Evolutionary conservation across 192 early-diverging fungal genomes (phyloP), one percentile per base, ranked within the genome.

Genomic region (Rhizoclosmatium sp.): DNA sequence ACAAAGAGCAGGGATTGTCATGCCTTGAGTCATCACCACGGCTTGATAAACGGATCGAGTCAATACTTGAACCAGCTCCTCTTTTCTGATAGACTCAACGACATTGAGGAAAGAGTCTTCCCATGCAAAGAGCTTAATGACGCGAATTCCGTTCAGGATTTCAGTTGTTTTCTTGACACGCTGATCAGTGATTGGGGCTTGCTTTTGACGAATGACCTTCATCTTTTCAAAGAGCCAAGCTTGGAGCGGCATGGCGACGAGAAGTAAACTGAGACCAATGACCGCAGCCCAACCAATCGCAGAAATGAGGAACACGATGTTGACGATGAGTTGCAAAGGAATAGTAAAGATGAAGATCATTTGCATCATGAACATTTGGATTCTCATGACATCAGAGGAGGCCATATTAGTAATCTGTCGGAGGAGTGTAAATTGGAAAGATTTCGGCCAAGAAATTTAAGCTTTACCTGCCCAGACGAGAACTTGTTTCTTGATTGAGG

Each of bases 71-170:
- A 60, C 44, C 74, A 92, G 86, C 75, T 93, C 93, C 58, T 87
- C 79, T 21, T 65, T 49, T 9, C 93, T 75, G 7, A 93, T 87
- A 10, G 79, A 79, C 21, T 72, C 70, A 44, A 93, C 87, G 42
- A 90, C 88, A 23, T 89, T 82, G 59, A 78, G 68, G 72, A 93
- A 93, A 23, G 87, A 87, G 1, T 79, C 12, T 75, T 93, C 92
- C 92, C 91, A 94, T 1, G 89, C 88, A 74, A 92, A 93, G 71
- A 90, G 91, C 78, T 94, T 94, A 83, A 94, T 91, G 60, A 93
- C 88, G 44, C 92, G 90, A 81, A 94, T 95, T 19, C 92, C 92
- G 42, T 85, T 78, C 40, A 95, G 73, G 44, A 92, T 83, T 68
- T 94, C 93, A 54, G 92, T 87, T 0, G 88, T 92, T 0, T 90